Conservation (phyloP, 2,329 filamentous ascomycete genomes). For the Calonectria naviculata region DNA sequence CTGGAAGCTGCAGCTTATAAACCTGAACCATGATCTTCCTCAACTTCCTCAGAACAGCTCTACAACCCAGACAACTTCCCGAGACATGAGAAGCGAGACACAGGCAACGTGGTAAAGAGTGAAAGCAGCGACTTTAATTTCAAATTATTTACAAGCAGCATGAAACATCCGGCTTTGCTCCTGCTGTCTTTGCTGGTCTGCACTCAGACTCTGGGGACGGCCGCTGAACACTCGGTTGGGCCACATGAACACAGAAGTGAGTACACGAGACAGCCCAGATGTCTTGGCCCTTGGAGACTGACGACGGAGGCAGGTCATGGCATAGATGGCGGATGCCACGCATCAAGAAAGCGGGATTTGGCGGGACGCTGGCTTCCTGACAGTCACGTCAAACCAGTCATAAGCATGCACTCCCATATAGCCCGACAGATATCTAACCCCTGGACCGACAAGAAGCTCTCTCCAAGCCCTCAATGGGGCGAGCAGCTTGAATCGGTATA, state of each 20-base stretch:
- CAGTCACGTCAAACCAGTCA: not conserved
- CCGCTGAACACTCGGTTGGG: not conserved
- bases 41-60: not conserved
- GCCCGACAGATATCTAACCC: conserved; percentile 3
- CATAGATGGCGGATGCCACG: not conserved
- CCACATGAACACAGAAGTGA: not conserved
- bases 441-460: conserved; percentile 8
- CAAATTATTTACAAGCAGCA: not conserved
- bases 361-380: not conserved
- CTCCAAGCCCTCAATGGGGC: conserved; percentile 11
- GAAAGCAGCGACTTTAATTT: not conserved
- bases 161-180: conserved; percentile 6
- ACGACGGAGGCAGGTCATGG: not conserved
- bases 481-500: conserved; percentile 11
- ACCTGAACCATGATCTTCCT: conserved; percentile 4
- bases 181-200: conserved; percentile 7
- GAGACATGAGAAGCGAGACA: not conserved
- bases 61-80: not conserved
- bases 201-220: not conserved
- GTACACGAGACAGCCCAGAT: not conserved
- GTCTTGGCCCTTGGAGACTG: not conserved
- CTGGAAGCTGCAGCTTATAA: not conserved
- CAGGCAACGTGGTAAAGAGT: not conserved
- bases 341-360: not conserved
- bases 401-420: not conserved